phyloP scores from a whole-genome alignment of 2,329 filamentous ascomycete species.

The Zasmidium cellare region DNA sequence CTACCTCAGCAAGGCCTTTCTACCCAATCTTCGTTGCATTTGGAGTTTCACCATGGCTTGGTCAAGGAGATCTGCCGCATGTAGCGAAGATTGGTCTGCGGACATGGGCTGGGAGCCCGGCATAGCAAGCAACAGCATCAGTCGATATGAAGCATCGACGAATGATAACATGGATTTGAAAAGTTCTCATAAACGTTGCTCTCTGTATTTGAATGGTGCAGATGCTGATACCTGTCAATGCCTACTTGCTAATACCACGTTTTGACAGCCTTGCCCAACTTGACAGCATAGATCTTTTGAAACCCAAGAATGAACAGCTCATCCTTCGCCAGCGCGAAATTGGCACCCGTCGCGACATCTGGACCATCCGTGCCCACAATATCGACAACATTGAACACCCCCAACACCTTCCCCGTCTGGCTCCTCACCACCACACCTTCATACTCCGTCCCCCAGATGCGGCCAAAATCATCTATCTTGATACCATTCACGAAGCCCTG shows the following conservation, averaged over 20 bases:
- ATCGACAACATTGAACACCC: neutral
- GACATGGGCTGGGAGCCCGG: neutral
- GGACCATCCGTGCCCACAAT: neutral
- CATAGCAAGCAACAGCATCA: neutral
- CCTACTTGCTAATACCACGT: neutral
- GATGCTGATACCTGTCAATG: too few relatives aligned
- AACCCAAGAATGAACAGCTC: neutral
- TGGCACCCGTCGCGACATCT: neutral
- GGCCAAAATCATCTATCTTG: neutral
- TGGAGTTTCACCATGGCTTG: slow-evolving; percentile 2
- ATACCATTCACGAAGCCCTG: slow-evolving; percentile 1
- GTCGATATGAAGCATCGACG: slow-evolving; percentile 1
- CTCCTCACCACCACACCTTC: neutral
- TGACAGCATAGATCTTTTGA: neutral
- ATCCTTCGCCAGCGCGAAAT: neutral
- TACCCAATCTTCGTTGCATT: slow-evolving; percentile 5
- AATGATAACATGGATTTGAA: neutral
- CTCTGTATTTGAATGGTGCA: neutral
- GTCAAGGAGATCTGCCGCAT: slow-evolving; percentile 7
- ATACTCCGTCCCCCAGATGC: neutral
- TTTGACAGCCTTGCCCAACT: neutral
- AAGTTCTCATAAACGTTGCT: neutral
- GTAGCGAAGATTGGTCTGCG: slow-evolving; percentile 5
- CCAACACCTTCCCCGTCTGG: neutral
- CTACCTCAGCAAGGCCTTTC: neutral